These are phyloP conservation scores for Neurospora sp. DNA, from an alignment of 495 filamentous ascomycete species.

Conservation along the genomic window DNA sequence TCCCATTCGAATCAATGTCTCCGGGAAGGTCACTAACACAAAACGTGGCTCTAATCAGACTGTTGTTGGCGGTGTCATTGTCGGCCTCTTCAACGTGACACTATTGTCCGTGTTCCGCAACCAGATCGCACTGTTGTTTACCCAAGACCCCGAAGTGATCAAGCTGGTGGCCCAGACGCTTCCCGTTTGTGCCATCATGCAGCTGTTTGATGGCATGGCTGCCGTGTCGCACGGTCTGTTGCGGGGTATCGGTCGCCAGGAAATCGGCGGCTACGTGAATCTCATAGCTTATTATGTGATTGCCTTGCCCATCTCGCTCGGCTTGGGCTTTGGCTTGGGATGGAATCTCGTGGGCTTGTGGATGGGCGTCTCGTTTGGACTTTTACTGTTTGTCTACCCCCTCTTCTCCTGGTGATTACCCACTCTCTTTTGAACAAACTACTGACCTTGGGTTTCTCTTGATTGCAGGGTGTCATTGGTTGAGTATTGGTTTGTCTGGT, in stretches of 20 bases:
- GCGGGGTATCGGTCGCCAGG: slow-evolving; percentile 73
- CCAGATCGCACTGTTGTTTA: slow-evolving; percentile 70
- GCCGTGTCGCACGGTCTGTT: slow-evolving; percentile 73
- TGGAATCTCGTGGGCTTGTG: slow-evolving; percentile 74
- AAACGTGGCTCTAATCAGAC: slow-evolving; percentile 20
- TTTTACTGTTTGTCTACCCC: slow-evolving; percentile 41
- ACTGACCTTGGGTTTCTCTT: neutral
- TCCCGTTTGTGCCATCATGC: slow-evolving; percentile 75
- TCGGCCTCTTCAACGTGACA: slow-evolving; percentile 68
- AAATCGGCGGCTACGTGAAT: slow-evolving; percentile 81
- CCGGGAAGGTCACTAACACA: slow-evolving; percentile 3
- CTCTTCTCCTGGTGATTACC: neutral
- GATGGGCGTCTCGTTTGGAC: slow-evolving; percentile 65
- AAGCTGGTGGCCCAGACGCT: slow-evolving; percentile 59
- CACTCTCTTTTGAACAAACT: neutral
- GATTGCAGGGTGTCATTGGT: slow-evolving; percentile 44
- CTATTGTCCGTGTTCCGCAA: slow-evolving; percentile 53
- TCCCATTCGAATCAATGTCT: neutral
- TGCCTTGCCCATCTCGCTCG: slow-evolving; percentile 75
- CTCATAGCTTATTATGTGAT: slow-evolving; percentile 76
- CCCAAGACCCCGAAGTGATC: slow-evolving; percentile 69
- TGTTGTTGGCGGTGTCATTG: slow-evolving; percentile 49
- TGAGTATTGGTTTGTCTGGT: slow-evolving; percentile 56
- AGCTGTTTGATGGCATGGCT: slow-evolving; percentile 75
- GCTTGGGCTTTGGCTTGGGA: slow-evolving; percentile 56